These are phyloP conservation scores for Sporothrix sp. DNA, from an alignment of 2,329 filamentous ascomycete species.

Conservation along the genomic window DNA sequence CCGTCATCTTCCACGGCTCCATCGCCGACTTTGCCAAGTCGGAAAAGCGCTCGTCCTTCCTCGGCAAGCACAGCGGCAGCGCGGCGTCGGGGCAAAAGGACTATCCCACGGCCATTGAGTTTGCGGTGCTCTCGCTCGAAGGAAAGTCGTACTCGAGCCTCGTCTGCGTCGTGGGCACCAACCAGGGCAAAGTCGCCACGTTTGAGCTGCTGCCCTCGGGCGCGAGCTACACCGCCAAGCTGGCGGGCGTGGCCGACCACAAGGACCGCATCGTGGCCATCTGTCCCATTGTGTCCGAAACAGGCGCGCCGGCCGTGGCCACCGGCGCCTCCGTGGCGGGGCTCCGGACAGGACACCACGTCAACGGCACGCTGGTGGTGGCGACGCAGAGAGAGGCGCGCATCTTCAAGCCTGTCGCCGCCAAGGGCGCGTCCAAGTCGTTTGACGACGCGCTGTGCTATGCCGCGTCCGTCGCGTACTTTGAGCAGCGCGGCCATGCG, in stretches of 20 bases:
- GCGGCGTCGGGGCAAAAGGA: constrained; percentile 40
- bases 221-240: constrained; percentile 61
- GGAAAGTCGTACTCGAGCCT: constrained; percentile 96
- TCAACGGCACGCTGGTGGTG: constrained; percentile 72
- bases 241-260: constrained; percentile 57
- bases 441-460: constrained; percentile 81
- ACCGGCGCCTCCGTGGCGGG: constrained; percentile 66
- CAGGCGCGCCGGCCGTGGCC: constrained; percentile 65
- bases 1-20: constrained; percentile 67
- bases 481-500: constrained; percentile 65
- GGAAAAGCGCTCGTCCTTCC: constrained; percentile 68
- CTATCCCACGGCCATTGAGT: constrained; percentile 75
- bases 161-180: constrained; percentile 83
- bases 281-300: constrained; percentile 67
- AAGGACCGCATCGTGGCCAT: constrained; percentile 67
- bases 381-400: constrained; percentile 63
- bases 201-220: constrained; percentile 80
- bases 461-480: constrained; percentile 64
- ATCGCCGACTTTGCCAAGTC: constrained; percentile 64
- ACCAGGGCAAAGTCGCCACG: constrained; percentile 69
- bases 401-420: constrained; percentile 73
- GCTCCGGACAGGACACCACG: constrained; percentile 61
- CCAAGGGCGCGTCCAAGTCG: constrained; percentile 84
- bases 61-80: constrained; percentile 41
- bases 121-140: constrained; percentile 86